phyloP scores from a whole-genome alignment of 2,329 filamentous ascomycete species.

The Clarireedia paspali region DNA sequence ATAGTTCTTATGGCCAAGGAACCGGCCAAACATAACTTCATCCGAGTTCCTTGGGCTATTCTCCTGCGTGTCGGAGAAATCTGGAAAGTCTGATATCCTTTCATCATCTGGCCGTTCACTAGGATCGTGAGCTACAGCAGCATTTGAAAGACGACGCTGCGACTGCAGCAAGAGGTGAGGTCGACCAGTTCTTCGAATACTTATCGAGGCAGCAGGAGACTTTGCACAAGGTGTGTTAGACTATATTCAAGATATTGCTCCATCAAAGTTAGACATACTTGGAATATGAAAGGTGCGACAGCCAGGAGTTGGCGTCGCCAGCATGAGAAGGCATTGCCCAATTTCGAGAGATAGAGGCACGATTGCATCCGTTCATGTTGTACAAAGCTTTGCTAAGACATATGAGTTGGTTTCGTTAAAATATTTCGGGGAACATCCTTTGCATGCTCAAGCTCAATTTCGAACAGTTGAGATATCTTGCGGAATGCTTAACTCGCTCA shows the following conservation, averaged over 20 bases:
- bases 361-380: slow-evolving; percentile 29
- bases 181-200: not conserved
- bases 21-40: too few species aligned
- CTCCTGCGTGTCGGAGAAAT: too few species aligned
- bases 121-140: not conserved
- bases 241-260: not conserved
- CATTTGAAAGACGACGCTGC: not conserved
- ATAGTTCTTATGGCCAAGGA: too few species aligned
- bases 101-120: not conserved
- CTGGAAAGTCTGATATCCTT: too few species aligned
- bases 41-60: too few species aligned
- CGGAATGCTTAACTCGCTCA: too few species aligned
- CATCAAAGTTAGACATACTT: not conserved
- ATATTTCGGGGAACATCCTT: too few species aligned
- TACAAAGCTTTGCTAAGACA: not conserved
- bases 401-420: not conserved
- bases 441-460: too few species aligned
- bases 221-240: not conserved
- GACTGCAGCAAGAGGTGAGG: not conserved
- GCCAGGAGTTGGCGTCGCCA: slow-evolving; percentile 1
- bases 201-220: not conserved
- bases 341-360: slow-evolving; percentile 22
- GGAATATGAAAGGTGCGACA: not conserved
- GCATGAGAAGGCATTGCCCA: slow-evolving; percentile 17
- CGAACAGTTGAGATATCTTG: too few species aligned